These are phyloP conservation scores for Phialophora chinensis DNA, from an alignment of 2,329 filamentous ascomycete genomes.

Conservation along the genomic window DNA sequence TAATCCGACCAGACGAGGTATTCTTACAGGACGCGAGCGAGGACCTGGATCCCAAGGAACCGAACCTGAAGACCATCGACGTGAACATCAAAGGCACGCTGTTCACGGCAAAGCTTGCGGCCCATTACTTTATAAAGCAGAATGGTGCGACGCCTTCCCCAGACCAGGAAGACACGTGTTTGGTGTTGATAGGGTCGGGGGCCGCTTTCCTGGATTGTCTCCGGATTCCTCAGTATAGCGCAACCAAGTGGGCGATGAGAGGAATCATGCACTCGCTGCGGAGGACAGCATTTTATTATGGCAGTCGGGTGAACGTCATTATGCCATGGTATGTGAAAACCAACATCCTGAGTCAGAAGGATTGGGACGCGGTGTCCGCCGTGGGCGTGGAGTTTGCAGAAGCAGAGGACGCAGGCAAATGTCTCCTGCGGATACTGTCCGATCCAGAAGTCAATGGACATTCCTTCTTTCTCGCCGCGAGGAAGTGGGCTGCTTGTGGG, in stretches of 20 bases:
- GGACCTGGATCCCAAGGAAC: constrained; percentile 45
- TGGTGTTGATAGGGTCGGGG: constrained; percentile 40
- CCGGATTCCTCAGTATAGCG: constrained; percentile 50
- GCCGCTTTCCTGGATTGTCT: constrained; percentile 34
- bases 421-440: constrained; percentile 42
- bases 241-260: constrained; percentile 53
- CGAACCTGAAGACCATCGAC: constrained; percentile 51
- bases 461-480: constrained; percentile 5
- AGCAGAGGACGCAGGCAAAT: constrained; percentile 30
- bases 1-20: constrained; percentile 38
- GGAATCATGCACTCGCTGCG: constrained; percentile 54
- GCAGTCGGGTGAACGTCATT: constrained; percentile 56
- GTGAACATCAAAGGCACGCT: constrained; percentile 52
- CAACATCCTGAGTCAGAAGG: constrained; percentile 30
- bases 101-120: constrained; percentile 55
- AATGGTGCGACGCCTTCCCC: constrained; percentile 56
- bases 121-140: constrained; percentile 54
- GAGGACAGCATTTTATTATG: constrained; percentile 49
- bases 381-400: constrained; percentile 36
- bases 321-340: constrained; percentile 47
- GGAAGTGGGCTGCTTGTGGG: constrained; percentile 2
- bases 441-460: constrained; percentile 46
- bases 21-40: constrained; percentile 42
- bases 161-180: constrained; percentile 57
- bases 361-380: constrained; percentile 29